These are phyloP conservation scores for Phalaenopsis aphrodite DNA, from an alignment of 106 monocot species.

Conservation along the genomic window DNA sequence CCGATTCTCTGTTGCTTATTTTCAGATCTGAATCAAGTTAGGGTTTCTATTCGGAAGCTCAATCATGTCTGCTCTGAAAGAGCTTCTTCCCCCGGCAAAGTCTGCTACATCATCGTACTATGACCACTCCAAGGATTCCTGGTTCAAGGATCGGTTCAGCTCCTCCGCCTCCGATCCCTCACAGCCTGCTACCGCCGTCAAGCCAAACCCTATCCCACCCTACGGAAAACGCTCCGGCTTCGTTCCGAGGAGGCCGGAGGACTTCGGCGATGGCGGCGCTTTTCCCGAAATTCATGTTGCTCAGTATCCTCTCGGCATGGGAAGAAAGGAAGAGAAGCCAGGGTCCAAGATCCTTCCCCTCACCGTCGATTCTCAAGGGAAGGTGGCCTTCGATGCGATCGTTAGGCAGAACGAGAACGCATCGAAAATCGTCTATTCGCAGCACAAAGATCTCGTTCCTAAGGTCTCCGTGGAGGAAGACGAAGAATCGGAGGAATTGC, in stretches of 20 bases:
- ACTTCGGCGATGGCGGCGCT: slow-evolving; percentile 98
- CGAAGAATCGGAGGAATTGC: slow-evolving; percentile 31
- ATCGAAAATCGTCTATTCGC: slow-evolving; percentile 77
- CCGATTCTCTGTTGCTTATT: too few relatives aligned
- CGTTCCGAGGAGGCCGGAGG: slow-evolving; percentile 66
- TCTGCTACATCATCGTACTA: slow-evolving; percentile 41
- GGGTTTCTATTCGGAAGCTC: too few relatives aligned
- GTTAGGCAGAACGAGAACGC: slow-evolving; percentile 85
- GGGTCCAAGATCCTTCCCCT: slow-evolving; percentile 79
- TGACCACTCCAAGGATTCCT: slow-evolving; percentile 77
- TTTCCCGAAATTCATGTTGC: slow-evolving; percentile 95
- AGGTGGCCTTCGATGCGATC: slow-evolving; percentile 77
- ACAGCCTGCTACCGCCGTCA: neutral
- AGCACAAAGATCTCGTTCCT: slow-evolving; percentile 86
- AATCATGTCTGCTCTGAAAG: slow-evolving; percentile 71
- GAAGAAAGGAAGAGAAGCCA: slow-evolving; percentile 68
- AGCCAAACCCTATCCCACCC: slow-evolving; percentile 37
- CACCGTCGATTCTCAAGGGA: slow-evolving; percentile 87
- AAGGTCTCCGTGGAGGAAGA: slow-evolving; percentile 41
- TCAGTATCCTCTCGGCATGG: slow-evolving; percentile 94
- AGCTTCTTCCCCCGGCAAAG: slow-evolving; percentile 60
- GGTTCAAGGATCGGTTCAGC: slow-evolving; percentile 71
- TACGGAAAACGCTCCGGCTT: slow-evolving; percentile 93
- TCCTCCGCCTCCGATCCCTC: slow-evolving; percentile 19
- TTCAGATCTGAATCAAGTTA: too few relatives aligned